A percentile compares a stretch with the other conserved stretches of the same genome.
Evolutionary conservation across 441 rosid genomes (phyloP).

Genomic region (Populus hybrid): DNA sequence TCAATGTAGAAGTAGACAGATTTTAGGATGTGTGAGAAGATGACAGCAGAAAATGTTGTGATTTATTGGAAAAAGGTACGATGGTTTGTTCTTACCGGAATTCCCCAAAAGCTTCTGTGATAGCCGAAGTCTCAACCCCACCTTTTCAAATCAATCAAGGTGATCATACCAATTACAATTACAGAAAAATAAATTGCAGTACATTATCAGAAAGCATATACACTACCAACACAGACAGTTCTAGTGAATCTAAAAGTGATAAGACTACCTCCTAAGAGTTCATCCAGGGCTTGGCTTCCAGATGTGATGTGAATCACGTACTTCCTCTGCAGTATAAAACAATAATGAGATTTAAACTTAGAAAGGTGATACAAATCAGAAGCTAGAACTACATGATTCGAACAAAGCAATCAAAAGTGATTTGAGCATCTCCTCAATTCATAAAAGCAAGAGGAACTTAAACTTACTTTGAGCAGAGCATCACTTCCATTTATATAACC

Average conservation of each 20-base stretch:
- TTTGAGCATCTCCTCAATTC: not conserved
- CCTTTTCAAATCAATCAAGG: constrained; percentile 37
- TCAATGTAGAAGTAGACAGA: not conserved
- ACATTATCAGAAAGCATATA: not conserved
- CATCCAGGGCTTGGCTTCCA: constrained; percentile 93
- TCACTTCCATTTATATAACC: constrained; percentile 83
- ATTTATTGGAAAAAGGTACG: not conserved
- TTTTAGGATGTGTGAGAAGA: constrained; percentile 1
- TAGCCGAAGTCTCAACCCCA: constrained; percentile 70
- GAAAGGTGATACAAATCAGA: not conserved
- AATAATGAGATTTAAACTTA: constrained; percentile 5
- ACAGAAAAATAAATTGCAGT: constrained; percentile 1
- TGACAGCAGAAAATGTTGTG: not conserved
- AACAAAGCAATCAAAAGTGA: not conserved
- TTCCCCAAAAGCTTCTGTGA: constrained; percentile 95
- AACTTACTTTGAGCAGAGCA: constrained; percentile 76
- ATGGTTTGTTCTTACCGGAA: constrained; percentile 46
- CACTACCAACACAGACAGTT: not conserved
- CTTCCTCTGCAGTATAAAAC: constrained; percentile 47
- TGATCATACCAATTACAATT: not conserved
- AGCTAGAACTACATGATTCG: not conserved
- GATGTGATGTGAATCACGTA: constrained; percentile 74
- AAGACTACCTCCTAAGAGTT: constrained; percentile 69
- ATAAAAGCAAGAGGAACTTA: not conserved
- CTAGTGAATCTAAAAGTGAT: not conserved